Percentiles rank a stretch among this genome's conserved stretches.
phyloP scores from a whole-genome alignment of 1,284 basidiomycete genomes.

The Sphaerobolus stellatus region DNA sequence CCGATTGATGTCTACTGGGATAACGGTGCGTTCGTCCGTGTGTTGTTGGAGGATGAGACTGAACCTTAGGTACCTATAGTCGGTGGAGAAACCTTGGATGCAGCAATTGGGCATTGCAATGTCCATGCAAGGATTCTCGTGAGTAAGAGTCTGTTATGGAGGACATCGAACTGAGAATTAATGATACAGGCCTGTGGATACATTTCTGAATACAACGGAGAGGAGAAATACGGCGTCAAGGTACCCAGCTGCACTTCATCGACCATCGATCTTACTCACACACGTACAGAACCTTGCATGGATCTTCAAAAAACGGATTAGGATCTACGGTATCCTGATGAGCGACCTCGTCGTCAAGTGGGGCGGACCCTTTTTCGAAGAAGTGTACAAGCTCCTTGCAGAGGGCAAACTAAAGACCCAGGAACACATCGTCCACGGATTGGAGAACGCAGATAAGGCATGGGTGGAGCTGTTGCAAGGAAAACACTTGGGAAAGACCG shows the following conservation, averaged over 20 bases:
- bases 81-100: background rate
- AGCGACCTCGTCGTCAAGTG: background rate
- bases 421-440: background rate
- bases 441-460: background rate
- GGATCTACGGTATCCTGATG: background rate
- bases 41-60: background rate
- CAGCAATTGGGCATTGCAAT: background rate
- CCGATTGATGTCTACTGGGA: conserved; percentile 20
- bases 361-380: background rate
- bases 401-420: background rate
- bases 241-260: background rate
- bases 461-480: conserved; percentile 2
- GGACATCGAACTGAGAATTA: background rate
- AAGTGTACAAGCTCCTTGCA: background rate
- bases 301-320: conserved; percentile 1
- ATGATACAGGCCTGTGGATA: background rate
- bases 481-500: background rate
- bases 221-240: conserved; percentile 1
- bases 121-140: background rate
- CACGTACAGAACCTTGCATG: background rate
- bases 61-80: background rate
- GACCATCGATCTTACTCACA: background rate
- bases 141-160: background rate
- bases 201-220: conserved; percentile 5
- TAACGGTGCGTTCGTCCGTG: background rate